Conservation (phyloP, 2,329 filamentous ascomycete genomes). For the Plectosphaerella cucumerina region DNA sequence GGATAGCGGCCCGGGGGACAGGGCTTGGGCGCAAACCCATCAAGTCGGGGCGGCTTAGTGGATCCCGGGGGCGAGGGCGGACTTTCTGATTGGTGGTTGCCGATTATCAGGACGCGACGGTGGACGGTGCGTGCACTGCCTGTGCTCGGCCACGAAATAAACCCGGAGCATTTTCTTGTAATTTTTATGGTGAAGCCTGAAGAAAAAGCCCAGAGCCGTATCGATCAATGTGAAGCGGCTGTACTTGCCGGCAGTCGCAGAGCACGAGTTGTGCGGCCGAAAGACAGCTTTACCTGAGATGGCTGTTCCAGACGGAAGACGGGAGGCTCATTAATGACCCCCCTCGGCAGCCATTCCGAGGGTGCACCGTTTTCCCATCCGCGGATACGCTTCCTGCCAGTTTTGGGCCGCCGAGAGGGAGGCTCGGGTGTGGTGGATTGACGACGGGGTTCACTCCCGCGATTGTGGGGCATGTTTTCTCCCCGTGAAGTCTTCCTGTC, state of each 20-base stretch:
- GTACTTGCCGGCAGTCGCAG: too few relatives aligned
- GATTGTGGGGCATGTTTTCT: not conserved
- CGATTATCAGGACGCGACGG: not conserved
- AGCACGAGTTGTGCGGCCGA: too few relatives aligned
- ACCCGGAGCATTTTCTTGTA: not conserved
- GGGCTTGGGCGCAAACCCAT: not conserved
- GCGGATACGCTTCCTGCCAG: too few relatives aligned
- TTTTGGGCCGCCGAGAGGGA: too few relatives aligned
- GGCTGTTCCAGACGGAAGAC: too few relatives aligned
- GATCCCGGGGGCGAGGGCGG: not conserved
- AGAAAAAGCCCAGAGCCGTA: too few relatives aligned
- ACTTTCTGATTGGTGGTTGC: not conserved
- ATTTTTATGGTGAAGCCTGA: too few relatives aligned
- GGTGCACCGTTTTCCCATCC: too few relatives aligned
- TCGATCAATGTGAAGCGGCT: too few relatives aligned
- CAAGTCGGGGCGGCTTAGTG: not conserved
- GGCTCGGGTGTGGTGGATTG: too few relatives aligned
- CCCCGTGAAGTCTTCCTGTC: not conserved
- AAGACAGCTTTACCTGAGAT: too few relatives aligned
- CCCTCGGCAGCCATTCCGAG: too few relatives aligned
- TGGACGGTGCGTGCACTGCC: not conserved
- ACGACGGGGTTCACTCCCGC: not conserved
- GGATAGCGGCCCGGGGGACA: not conserved
- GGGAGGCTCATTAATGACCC: not conserved
- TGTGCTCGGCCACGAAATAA: not conserved